phyloP scores from a whole-genome alignment of 306 rosid genomes.

The Cicer judaicum region DNA sequence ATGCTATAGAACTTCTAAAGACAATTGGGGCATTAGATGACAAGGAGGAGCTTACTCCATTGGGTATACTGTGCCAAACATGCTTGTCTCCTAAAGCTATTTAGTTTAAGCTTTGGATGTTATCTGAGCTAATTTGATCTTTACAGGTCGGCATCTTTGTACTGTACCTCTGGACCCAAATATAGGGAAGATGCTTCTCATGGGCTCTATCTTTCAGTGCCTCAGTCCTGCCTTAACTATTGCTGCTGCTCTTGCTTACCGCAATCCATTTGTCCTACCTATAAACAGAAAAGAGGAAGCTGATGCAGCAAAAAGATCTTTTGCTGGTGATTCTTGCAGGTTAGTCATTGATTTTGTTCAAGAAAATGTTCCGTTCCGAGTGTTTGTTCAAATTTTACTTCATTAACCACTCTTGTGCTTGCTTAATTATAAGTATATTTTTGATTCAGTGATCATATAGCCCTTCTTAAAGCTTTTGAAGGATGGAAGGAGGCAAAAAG shows the following conservation, averaged over 20 bases:
- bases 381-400: slow-evolving; percentile 20
- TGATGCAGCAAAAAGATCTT: slow-evolving; percentile 79
- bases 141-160: slow-evolving; percentile 85
- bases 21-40: slow-evolving; percentile 91
- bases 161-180: slow-evolving; percentile 97
- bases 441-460: slow-evolving; percentile 83
- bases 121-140: slow-evolving; percentile 41
- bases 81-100: slow-evolving; percentile 33
- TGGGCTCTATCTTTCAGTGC: slow-evolving; percentile 99
- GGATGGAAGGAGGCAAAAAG: slow-evolving; percentile 93
- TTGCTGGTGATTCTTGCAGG: slow-evolving; percentile 97
- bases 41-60: slow-evolving; percentile 89
- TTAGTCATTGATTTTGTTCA: slow-evolving; percentile 39
- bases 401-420: slow-evolving; percentile 26
- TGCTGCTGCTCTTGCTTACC: slow-evolving; percentile 94
- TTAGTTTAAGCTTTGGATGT: slow-evolving; percentile 39
- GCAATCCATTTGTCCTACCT: slow-evolving; percentile 93
- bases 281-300: slow-evolving; percentile 90
- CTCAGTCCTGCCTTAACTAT: slow-evolving; percentile 91
- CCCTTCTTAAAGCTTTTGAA: slow-evolving; percentile 91
- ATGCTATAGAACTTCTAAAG: slow-evolving; percentile 93
- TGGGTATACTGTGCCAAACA: slow-evolving; percentile 60
- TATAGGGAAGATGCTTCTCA: slow-evolving; percentile 96
- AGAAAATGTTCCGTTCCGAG: slow-evolving; percentile 26
- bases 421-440: slow-evolving; percentile 37